Evolutionary conservation across 768 basidiomycete genomes (phyloP).

Genomic region (Boletus eberwhitei): DNA sequence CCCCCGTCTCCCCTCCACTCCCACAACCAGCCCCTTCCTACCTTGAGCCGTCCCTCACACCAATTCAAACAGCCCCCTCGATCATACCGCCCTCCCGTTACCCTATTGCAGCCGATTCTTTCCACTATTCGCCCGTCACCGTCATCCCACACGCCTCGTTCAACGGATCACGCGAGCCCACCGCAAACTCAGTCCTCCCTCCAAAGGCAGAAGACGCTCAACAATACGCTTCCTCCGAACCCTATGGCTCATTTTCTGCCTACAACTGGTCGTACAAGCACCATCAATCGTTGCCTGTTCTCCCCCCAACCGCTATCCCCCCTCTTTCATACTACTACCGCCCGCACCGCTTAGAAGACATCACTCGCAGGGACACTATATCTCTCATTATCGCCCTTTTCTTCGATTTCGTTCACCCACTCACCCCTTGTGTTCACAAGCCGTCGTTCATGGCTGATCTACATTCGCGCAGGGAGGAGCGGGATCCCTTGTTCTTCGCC

Average conservation of each 20-base stretch:
- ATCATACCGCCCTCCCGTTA: conserved; percentile 62
- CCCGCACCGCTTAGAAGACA: conserved; percentile 74
- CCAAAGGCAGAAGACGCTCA: conserved; percentile 45
- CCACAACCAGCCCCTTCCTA: conserved; percentile 34
- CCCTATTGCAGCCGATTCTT: conserved; percentile 67
- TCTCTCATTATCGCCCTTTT: conserved; percentile 82
- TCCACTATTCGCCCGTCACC: conserved; percentile 47
- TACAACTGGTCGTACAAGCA: conserved; percentile 73
- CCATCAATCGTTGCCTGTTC: conserved; percentile 46
- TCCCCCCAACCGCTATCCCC: conserved; percentile 41
- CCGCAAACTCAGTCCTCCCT: conserved; percentile 31
- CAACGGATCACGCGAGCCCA: conserved; percentile 38
- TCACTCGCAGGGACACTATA: conserved; percentile 79
- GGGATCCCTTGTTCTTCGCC: conserved; percentile 87
- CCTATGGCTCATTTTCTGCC: conserved; percentile 60
- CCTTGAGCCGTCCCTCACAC: conserved; percentile 48
- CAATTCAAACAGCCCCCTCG: conserved; percentile 39
- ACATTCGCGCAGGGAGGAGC: conserved; percentile 73
- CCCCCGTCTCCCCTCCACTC: conserved; percentile 44
- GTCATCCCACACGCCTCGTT: conserved; percentile 35
- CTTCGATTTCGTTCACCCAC: conserved; percentile 91
- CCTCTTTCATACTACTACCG: conserved; percentile 73
- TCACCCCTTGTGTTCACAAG: conserved; percentile 89
- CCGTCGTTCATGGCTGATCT: conserved; percentile 92
- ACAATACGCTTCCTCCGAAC: conserved; percentile 43